Percentiles rank a stretch among this genome's conserved stretches.
These are phyloP conservation scores for Penicillium dipodomyicola DNA, from an alignment of 495 filamentous ascomycete species.

Conservation along the genomic window DNA sequence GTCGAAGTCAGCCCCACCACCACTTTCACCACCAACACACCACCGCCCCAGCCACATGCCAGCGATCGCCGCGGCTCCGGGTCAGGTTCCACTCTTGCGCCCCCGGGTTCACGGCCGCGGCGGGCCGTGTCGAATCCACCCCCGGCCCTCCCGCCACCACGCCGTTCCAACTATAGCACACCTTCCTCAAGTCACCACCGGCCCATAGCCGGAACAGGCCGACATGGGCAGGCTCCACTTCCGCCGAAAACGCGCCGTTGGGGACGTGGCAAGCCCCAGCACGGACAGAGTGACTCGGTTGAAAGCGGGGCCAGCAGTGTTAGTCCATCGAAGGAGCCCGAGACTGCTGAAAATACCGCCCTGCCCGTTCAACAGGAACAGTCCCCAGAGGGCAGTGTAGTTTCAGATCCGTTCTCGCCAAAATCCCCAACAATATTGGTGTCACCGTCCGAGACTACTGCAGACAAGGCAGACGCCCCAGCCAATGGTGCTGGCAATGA, in stretches of 20 bases:
- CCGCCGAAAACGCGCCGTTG: slow-evolving; percentile 42
- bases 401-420: slow-evolving; percentile 27
- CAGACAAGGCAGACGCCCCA: not conserved
- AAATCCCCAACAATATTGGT: slow-evolving; percentile 26
- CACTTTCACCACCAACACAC: slow-evolving; percentile 17
- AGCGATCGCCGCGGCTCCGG: slow-evolving; percentile 31
- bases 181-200: slow-evolving; percentile 31
- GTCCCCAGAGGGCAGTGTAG: not conserved
- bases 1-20: slow-evolving; percentile 24
- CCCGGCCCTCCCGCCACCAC: slow-evolving; percentile 41
- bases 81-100: slow-evolving; percentile 26
- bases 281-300: slow-evolving; percentile 29
- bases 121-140: slow-evolving; percentile 43
- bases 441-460: slow-evolving; percentile 8
- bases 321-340: slow-evolving; percentile 19
- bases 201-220: slow-evolving; percentile 17
- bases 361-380: not conserved
- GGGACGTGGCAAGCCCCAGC: slow-evolving; percentile 31
- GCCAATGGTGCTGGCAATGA: not conserved
- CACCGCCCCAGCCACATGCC: slow-evolving; percentile 4
- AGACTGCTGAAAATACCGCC: slow-evolving; percentile 11
- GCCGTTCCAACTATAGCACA: slow-evolving; percentile 31
- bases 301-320: slow-evolving; percentile 22
- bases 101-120: slow-evolving; percentile 27
- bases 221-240: slow-evolving; percentile 36